Conservation (phyloP, 1,284 basidiomycete species). For the Ustilago vetiveriae region DNA sequence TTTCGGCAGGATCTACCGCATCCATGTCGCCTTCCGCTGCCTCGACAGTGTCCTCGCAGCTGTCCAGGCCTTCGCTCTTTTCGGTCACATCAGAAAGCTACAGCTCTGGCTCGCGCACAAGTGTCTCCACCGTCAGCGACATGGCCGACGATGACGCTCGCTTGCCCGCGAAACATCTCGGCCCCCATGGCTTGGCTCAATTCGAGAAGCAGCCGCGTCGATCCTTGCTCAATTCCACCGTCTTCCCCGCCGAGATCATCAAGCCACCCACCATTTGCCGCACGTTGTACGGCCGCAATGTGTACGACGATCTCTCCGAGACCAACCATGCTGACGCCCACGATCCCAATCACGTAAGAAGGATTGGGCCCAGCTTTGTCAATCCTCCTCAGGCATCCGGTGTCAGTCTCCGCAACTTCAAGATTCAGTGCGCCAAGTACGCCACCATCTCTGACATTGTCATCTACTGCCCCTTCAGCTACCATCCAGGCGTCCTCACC, state of each 20-base stretch:
- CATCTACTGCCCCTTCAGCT: conserved; percentile 73
- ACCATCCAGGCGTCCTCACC: conserved; percentile 50
- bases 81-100: conserved; percentile 33
- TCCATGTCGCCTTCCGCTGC: conserved; percentile 41
- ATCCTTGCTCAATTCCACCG: conserved; percentile 56
- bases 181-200: background rate
- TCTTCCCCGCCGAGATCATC: conserved; percentile 54
- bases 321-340: conserved; percentile 16
- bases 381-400: conserved; percentile 49
- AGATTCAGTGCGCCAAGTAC: conserved; percentile 75
- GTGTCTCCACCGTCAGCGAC: conserved; percentile 42
- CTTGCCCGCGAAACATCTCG: conserved; percentile 4
- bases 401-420: conserved; percentile 62
- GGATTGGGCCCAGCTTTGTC: conserved; percentile 40
- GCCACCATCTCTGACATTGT: conserved; percentile 88
- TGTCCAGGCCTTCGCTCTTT: conserved; percentile 50
- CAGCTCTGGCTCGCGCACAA: conserved; percentile 37
- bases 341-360: conserved; percentile 14
- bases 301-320: conserved; percentile 23
- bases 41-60: conserved; percentile 45
- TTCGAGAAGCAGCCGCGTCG: conserved; percentile 51
- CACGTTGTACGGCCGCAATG: conserved; percentile 29
- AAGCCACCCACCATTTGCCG: conserved; percentile 35
- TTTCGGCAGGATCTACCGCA: conserved; percentile 13
- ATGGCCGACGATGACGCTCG: conserved; percentile 22